phyloP scores from a whole-genome alignment of 176 grass and related monocot genomes.

The Carex scoparia region DNA sequence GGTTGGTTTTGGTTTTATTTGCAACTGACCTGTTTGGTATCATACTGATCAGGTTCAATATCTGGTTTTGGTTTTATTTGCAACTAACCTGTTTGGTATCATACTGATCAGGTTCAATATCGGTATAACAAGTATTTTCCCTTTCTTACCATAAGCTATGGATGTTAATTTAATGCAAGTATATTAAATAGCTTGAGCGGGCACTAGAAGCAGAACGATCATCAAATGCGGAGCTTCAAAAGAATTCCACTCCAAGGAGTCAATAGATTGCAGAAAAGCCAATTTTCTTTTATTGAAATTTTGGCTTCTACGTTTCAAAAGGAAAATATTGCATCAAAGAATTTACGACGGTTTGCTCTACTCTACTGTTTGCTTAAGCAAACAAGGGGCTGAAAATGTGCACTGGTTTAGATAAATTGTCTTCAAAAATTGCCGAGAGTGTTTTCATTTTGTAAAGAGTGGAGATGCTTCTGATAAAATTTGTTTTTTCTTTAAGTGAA shows the following conservation, averaged over 20 bases:
- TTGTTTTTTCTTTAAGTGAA: neutral
- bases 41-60: neutral
- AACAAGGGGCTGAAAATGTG: neutral
- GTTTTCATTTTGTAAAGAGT: slow-evolving; percentile 4
- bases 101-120: neutral
- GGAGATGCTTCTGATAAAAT: neutral
- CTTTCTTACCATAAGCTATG: neutral
- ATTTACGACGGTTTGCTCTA: neutral
- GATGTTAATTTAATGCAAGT: neutral
- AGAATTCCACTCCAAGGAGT: slow-evolving; percentile 38
- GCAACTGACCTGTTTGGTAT: neutral
- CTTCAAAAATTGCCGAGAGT: neutral
- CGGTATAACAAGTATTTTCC: neutral
- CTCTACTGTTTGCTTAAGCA: neutral
- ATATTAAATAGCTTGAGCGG: slow-evolving; percentile 63
- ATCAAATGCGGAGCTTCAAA: slow-evolving; percentile 59
- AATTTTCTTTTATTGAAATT: slow-evolving; percentile 16
- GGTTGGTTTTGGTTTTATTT: neutral
- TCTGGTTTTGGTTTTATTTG: neutral
- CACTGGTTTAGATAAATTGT: neutral
- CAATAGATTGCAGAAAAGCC: slow-evolving; percentile 25
- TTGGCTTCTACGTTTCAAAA: neutral
- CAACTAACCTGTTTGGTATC: neutral
- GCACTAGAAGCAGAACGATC: slow-evolving; percentile 74
- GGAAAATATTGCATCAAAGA: neutral